Evolutionary conservation across 108 stramenopile species (phyloP).

Genomic region (Conticribra guillardii): DNA sequence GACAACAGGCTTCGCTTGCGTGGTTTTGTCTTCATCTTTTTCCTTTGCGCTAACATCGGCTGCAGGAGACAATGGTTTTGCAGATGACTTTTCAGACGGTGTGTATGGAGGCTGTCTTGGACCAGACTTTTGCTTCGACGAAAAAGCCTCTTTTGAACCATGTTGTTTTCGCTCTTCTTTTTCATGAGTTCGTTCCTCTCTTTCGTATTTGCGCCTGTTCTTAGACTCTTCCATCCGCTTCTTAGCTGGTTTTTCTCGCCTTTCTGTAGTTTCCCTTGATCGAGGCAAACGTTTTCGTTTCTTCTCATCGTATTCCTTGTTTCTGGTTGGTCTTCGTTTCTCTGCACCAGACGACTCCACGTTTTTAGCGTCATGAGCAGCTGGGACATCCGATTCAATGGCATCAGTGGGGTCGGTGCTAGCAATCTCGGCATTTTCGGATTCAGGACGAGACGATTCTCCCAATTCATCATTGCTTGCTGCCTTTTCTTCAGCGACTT

Average conservation of each 20-base stretch:
- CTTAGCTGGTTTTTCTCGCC: neutral
- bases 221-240: neutral
- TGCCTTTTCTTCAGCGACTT: neutral
- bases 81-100: neutral
- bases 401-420: too few species aligned
- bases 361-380: neutral
- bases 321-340: slow-evolving; percentile 1
- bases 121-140: neutral
- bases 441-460: neutral
- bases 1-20: slow-evolving; percentile 2
- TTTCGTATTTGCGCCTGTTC: neutral
- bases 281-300: neutral
- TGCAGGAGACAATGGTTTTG: neutral
- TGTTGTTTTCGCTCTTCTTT: neutral
- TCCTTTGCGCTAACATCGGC: neutral
- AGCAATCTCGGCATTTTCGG: neutral
- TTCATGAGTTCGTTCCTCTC: neutral
- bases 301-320: neutral
- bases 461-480: neutral
- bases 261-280: neutral
- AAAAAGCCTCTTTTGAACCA: neutral
- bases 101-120: neutral
- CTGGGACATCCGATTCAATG: neutral
- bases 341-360: neutral
- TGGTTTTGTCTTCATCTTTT: slow-evolving; percentile 5